These are phyloP conservation scores for Aspergillus fischeri DNA, from an alignment of 2,329 filamentous ascomycete species.

Conservation along the genomic window DNA sequence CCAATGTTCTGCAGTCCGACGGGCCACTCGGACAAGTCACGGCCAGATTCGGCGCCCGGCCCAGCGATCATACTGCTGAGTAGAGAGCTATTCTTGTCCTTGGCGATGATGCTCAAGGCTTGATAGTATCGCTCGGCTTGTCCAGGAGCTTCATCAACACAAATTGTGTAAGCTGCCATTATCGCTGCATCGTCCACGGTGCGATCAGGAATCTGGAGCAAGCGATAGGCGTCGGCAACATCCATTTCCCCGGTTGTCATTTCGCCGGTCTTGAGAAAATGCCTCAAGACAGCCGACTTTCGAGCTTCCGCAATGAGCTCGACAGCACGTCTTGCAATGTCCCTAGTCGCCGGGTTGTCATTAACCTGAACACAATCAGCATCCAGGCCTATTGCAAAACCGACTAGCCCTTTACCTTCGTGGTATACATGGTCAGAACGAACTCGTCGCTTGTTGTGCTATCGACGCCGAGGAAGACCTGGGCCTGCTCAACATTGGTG, in stretches of 20 bases:
- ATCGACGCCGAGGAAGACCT: conserved; percentile 56
- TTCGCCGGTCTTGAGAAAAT: conserved; percentile 52
- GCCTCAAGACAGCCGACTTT: conserved; percentile 51
- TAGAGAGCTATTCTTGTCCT: conserved; percentile 37
- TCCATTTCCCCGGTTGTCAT: conserved; percentile 52
- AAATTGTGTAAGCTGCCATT: conserved; percentile 46
- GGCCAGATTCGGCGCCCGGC: conserved; percentile 25
- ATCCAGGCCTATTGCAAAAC: background rate
- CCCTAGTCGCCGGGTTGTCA: conserved; percentile 49
- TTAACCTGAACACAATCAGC: conserved; percentile 35
- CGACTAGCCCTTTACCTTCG: conserved; percentile 45
- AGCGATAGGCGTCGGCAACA: conserved; percentile 49
- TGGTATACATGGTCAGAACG: conserved; percentile 52
- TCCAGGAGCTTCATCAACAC: conserved; percentile 44
- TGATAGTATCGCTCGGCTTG: conserved; percentile 43
- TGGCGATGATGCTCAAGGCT: conserved; percentile 47
- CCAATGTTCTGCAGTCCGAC: conserved; percentile 90
- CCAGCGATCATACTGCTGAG: conserved; percentile 34
- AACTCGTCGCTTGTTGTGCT: conserved; percentile 52
- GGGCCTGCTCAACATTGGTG: conserved; percentile 60
- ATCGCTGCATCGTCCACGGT: conserved; percentile 50
- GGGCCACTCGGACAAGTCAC: conserved; percentile 56
- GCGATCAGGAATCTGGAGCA: conserved; percentile 51
- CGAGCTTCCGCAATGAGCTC: conserved; percentile 56
- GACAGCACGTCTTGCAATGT: conserved; percentile 53